Conservation (phyloP, 2,329 filamentous ascomycete species). For the Niveomyces coronatus region DNA sequence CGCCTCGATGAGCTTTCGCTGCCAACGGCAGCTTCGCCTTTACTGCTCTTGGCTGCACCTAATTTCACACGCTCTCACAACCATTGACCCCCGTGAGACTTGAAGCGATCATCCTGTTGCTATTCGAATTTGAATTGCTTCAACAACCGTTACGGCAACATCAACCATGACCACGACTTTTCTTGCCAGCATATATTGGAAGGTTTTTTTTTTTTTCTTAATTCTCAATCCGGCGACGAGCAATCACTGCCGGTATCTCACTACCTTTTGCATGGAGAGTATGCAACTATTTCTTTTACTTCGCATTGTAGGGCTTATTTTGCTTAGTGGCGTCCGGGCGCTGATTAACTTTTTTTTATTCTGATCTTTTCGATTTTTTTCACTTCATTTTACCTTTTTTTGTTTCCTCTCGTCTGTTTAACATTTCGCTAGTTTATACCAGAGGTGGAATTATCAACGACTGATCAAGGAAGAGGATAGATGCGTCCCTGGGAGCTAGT, state of each 20-base stretch:
- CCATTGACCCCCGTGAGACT: too few relatives aligned
- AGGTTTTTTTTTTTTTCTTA: too few relatives aligned
- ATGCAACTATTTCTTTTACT: background rate
- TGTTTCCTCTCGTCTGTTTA: conserved; percentile 4
- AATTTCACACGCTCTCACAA: too few relatives aligned
- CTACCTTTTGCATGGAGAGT: background rate
- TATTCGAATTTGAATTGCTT: too few relatives aligned
- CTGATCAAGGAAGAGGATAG: background rate
- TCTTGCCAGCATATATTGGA: too few relatives aligned
- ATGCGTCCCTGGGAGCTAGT: too few relatives aligned
- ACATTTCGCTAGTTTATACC: conserved; percentile 5
- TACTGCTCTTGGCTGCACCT: conserved; percentile 8
- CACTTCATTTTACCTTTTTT: conserved; percentile 1
- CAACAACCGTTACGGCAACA: too few relatives aligned
- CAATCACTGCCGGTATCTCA: conserved; percentile 2
- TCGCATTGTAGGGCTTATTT: background rate
- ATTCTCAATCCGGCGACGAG: too few relatives aligned
- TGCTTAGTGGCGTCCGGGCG: conserved; percentile 2
- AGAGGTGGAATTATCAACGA: background rate
- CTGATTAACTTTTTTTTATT: background rate
- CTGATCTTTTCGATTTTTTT: background rate
- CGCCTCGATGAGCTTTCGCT: too few relatives aligned
- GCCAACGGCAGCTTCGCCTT: background rate
- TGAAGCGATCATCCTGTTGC: too few relatives aligned
- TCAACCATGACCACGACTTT: too few relatives aligned